Base-by-base conservation (phyloP, 805 yeast genomes). In the Jamesozyma rosinii region DNA sequence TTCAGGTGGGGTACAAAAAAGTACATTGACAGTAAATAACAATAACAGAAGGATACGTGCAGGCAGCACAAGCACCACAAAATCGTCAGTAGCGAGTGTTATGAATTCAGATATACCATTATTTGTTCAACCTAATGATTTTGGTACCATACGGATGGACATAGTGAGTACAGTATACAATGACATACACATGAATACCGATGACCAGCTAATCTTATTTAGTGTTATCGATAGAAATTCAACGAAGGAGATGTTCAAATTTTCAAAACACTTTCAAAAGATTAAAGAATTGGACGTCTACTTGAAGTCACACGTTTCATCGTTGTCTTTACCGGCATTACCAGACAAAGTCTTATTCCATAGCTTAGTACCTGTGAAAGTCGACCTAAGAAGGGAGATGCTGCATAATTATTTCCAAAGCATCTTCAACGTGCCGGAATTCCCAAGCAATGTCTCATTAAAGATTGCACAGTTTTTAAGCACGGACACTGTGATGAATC, bases 211-310 rank as follows among this genome's bases (percentile, higher is more conserved):
- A 24, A 70, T 83, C 19, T 69, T 83, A 1, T 70, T 89, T 42
- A 72, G 81, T 15, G 77, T 83, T 4, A 65, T 72, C 37, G 90
- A 83, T 50, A 72, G 79, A 29, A 77, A 71, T 20, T 64, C 79
- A 2, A 67, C 69, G 33, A 78, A 78, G 47, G 86, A 80, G 52
- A 74, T 84, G 68, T 89, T 95, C 82, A 71, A 79, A 51, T 77
- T 86, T 42, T 68, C 77, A 35, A 87, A 87, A 54, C 61, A 77
- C 1, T 73, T 78, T 45, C 65, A 74, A 1, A 81, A 80, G 51
- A 64, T 90, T n/a, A 48, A 67, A 5, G 68, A 71, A 9, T 69
- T 89, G 48, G 94, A 87, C 60, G 61, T 65, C 19, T 75, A 71
- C 33, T 65, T 86, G 10, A 69, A 87, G 48, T 75, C 75, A 4